These are phyloP conservation scores for Amylocarpus encephaloides DNA, from an alignment of 2,329 filamentous ascomycete genomes.

Conservation along the genomic window DNA sequence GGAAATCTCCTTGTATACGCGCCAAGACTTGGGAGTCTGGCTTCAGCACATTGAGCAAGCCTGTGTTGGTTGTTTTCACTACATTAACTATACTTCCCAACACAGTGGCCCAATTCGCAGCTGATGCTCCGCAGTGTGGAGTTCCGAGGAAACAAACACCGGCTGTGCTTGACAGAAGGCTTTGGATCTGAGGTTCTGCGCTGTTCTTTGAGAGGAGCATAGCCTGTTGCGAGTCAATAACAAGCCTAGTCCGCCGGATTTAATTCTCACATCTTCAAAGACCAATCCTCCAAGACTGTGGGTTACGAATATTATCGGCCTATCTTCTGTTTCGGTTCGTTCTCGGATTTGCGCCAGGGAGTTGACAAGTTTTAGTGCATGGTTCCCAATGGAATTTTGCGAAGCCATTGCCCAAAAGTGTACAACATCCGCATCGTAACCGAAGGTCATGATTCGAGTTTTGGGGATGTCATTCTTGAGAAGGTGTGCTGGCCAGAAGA, in stretches of 20 bases:
- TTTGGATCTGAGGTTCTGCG: slow-evolving; percentile 27
- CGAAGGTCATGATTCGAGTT: slow-evolving; percentile 36
- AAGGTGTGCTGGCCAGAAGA: slow-evolving; percentile 25
- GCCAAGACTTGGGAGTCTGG: slow-evolving; percentile 27
- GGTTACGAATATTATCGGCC: slow-evolving; percentile 32
- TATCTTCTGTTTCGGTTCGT: slow-evolving; percentile 25
- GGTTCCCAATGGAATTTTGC: slow-evolving; percentile 27
- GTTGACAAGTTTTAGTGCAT: slow-evolving; percentile 29
- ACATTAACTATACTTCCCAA: slow-evolving; percentile 10
- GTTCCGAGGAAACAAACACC: slow-evolving; percentile 37
- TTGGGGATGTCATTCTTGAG: slow-evolving; percentile 27
- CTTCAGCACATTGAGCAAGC: slow-evolving; percentile 26
- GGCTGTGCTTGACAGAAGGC: slow-evolving; percentile 25
- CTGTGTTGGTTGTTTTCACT: slow-evolving; percentile 29
- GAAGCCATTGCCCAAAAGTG: slow-evolving; percentile 26
- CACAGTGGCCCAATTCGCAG: slow-evolving; percentile 32
- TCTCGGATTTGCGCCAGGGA: slow-evolving; percentile 25
- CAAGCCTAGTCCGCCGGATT: neutral
- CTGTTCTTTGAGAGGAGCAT: slow-evolving; percentile 31
- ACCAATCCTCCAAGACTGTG: slow-evolving; percentile 38
- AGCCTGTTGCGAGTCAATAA: slow-evolving; percentile 14
- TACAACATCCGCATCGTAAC: slow-evolving; percentile 33
- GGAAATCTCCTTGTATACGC: slow-evolving; percentile 24
- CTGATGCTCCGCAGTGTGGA: slow-evolving; percentile 32
- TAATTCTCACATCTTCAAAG: slow-evolving; percentile 28